A percentile compares a stretch with the other conserved stretches of the same genome.
Evolutionary conservation across 148 eudicot species (phyloP).

Genomic region (Rhododendron williamsianum): DNA sequence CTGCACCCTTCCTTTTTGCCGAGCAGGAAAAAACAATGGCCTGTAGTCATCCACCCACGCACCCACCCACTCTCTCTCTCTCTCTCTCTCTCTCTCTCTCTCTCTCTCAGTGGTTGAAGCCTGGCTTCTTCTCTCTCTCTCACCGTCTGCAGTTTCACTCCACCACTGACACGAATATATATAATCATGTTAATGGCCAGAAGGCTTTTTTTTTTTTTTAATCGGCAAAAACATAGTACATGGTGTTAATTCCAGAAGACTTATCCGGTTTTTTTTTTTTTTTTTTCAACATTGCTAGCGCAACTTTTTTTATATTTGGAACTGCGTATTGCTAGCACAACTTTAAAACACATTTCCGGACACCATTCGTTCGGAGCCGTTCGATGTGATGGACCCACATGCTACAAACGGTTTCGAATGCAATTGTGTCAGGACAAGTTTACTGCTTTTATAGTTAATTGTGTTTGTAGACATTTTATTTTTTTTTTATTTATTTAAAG

Average conservation of each 20-base stretch:
- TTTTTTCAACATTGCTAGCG: too few relatives aligned
- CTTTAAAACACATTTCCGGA: too few relatives aligned
- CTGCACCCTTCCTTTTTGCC: background rate
- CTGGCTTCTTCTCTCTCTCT: background rate
- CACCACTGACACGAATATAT: background rate
- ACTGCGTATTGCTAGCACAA: too few relatives aligned
- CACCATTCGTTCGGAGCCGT: too few relatives aligned
- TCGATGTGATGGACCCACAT: too few relatives aligned
- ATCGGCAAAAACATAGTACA: background rate
- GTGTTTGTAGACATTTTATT: background rate
- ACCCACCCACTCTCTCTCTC: conserved; percentile 3
- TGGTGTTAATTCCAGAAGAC: background rate
- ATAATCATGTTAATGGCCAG: background rate
- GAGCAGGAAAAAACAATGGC: background rate
- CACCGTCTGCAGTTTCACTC: conserved; percentile 5
- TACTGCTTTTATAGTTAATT: background rate
- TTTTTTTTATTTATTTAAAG: background rate
- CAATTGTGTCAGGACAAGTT: background rate
- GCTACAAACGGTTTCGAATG: too few relatives aligned
- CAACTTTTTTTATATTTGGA: too few relatives aligned
- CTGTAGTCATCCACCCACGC: background rate
- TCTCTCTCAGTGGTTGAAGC: background rate
- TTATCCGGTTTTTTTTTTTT: too few relatives aligned
- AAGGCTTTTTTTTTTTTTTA: background rate
- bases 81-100: conserved; percentile 5